Conservation (phyloP, 192 early-diverging fungal genomes). For the Hyaloraphidium curvatum region DNA sequence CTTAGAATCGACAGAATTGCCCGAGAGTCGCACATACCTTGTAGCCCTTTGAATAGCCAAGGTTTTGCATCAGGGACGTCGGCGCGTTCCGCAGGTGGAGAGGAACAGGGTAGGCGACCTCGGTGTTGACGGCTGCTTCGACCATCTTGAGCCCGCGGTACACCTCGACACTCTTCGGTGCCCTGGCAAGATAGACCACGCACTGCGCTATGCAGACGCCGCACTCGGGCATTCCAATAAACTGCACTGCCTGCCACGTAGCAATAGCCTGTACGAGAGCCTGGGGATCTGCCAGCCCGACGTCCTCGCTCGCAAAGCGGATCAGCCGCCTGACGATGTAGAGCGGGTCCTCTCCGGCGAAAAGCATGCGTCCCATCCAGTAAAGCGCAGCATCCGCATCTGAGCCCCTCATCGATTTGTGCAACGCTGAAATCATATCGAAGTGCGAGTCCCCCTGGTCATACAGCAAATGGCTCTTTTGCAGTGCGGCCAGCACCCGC, state of each 20-base stretch:
- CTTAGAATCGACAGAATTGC: background rate
- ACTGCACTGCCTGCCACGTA: constrained; percentile 65
- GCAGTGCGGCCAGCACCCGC: constrained; percentile 44
- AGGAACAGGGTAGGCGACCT: constrained; percentile 60
- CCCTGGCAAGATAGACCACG: constrained; percentile 52
- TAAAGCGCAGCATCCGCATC: constrained; percentile 4
- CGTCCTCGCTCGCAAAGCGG: constrained; percentile 69
- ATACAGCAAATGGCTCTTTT: constrained; percentile 62
- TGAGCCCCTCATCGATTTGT: constrained; percentile 29
- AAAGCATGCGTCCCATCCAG: constrained; percentile 62
- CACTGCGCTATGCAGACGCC: constrained; percentile 65
- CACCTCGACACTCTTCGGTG: constrained; percentile 61
- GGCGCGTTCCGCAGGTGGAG: constrained; percentile 34
- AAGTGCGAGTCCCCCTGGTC: constrained; percentile 79
- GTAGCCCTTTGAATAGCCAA: constrained; percentile 63
- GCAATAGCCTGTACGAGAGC: constrained; percentile 56
- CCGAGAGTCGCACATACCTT: constrained; percentile 16
- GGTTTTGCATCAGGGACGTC: constrained; percentile 37
- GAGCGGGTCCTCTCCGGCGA: constrained; percentile 74
- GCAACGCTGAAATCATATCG: constrained; percentile 72
- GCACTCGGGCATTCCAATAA: constrained; percentile 85
- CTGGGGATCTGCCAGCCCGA: constrained; percentile 63
- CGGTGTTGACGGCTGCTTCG: constrained; percentile 33
- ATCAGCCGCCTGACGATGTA: constrained; percentile 66
- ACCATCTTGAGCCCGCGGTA: constrained; percentile 59